Evolutionary conservation across 495 filamentous ascomycete species (phyloP), one percentile per base, ranked within the genome.

Genomic region (Penicillium soppii): DNA sequence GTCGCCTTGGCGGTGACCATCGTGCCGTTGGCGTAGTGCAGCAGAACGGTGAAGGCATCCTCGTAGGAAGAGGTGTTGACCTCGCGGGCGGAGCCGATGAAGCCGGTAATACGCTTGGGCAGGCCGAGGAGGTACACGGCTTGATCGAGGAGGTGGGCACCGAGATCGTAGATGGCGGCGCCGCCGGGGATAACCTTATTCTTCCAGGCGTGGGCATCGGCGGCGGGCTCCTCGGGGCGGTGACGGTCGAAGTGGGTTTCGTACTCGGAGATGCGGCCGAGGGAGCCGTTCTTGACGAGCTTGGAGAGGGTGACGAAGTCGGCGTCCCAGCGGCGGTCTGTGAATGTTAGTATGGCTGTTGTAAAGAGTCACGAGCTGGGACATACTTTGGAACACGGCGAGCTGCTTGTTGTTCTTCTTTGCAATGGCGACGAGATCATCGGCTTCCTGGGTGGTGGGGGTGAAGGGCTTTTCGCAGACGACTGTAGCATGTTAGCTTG

Each of bases 391-490:
- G 68, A 91, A 96, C 17, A 96, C 88, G 38, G 87, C 89, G 27
- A 96, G 66, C 37, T 84, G 59, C 50, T 76, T 82, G 33, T 80
- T 75, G 39, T 78, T 71, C 58, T 82, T 74, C 52, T 80, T 70
- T 1, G 92, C 83, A 10, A 94, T 68, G 4, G 66, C 70, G 43
- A 88, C 75, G 2, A 97, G 81, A 54, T 84, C 74, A 32, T 84
- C 73, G 8, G 90, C 89, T 70, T 97, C 86, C 44, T 77, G 67
- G 13, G 77, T 71, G 4, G 85, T 88, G 9, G 87, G 83, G 7
- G 88, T 86, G 66, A 96, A 92, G 0, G 92, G 92, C 71, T 97
- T 97, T 71, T 96, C 92, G 33, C 90, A 84, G 21, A 96, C 76
- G 19, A 95, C 77, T 47, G 29, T 13, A 1, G 12, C 22, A 47